Percentiles rank a stretch among this genome's conserved stretches.
These are phyloP conservation scores for Globisporangium spiculum DNA, from an alignment of 352 stramenopile species.

Conservation along the genomic window DNA sequence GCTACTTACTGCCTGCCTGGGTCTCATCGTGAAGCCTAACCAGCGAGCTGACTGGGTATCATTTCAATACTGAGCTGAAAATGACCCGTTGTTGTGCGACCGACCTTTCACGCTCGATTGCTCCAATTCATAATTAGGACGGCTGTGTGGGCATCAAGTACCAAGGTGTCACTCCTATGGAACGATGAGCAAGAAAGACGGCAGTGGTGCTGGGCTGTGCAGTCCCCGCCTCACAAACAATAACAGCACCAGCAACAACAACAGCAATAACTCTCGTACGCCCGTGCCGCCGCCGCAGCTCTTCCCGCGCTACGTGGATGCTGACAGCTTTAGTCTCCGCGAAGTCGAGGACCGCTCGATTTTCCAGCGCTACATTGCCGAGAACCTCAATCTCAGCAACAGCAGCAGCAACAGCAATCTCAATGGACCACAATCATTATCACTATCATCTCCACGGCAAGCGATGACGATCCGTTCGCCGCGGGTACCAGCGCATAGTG, in stretches of 20 bases:
- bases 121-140: background rate
- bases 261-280: background rate
- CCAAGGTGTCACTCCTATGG: background rate
- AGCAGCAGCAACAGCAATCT: too few species aligned
- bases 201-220: constrained; percentile 8
- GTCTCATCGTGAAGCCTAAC: background rate
- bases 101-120: background rate
- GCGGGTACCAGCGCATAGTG: background rate
- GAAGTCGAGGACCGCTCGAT: constrained; percentile 12
- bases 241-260: background rate
- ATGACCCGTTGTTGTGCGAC: background rate
- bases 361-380: constrained; percentile 15
- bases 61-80: background rate
- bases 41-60: background rate
- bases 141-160: background rate
- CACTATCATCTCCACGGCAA: background rate
- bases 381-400: constrained; percentile 1
- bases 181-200: constrained; percentile 11
- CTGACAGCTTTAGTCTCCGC: background rate
- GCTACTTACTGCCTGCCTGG: too few species aligned
- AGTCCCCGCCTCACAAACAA: constrained; percentile 11
- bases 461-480: constrained; percentile 10
- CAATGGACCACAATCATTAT: background rate
- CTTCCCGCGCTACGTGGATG: constrained; percentile 11
- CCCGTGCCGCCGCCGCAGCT: constrained; percentile 12